These are phyloP conservation scores for Salix koriyanagi DNA, from an alignment of 345 rosid species.

Conservation along the genomic window DNA sequence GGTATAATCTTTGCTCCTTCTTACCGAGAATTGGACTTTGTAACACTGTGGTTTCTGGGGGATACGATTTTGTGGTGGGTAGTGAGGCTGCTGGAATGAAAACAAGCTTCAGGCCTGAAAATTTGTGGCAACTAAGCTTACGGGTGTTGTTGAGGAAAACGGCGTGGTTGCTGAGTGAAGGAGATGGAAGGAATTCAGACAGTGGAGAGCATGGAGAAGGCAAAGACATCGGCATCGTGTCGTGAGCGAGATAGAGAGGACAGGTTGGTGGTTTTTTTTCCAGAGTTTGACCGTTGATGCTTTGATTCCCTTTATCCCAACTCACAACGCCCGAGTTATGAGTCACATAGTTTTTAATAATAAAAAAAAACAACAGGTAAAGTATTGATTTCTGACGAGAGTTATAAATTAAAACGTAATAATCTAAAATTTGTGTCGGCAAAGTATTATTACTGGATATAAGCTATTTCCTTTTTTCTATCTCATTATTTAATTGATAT, in stretches of 20 bases:
- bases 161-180: neutral
- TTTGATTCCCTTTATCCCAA: too few relatives aligned
- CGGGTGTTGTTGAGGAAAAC: neutral
- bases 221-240: constrained; percentile 18
- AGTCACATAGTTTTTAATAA: too few relatives aligned
- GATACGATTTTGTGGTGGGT: neutral
- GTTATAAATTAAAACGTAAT: too few relatives aligned
- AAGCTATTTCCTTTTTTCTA: too few relatives aligned
- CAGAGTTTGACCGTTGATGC: too few relatives aligned
- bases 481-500: too few relatives aligned
- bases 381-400: too few relatives aligned
- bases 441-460: too few relatives aligned
- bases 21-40: neutral
- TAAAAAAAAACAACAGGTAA: too few relatives aligned
- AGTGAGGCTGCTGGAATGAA: constrained; percentile 6
- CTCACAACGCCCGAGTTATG: too few relatives aligned
- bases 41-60: neutral
- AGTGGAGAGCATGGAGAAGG: constrained; percentile 7
- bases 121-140: neutral
- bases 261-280: neutral
- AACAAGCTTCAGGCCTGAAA: neutral
- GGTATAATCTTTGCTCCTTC: neutral
- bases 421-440: too few relatives aligned
- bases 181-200: constrained; percentile 14
- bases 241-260: neutral